These are phyloP conservation scores for Aspergillus nomiae DNA, from an alignment of 2,329 filamentous ascomycete genomes.

Conservation along the genomic window DNA sequence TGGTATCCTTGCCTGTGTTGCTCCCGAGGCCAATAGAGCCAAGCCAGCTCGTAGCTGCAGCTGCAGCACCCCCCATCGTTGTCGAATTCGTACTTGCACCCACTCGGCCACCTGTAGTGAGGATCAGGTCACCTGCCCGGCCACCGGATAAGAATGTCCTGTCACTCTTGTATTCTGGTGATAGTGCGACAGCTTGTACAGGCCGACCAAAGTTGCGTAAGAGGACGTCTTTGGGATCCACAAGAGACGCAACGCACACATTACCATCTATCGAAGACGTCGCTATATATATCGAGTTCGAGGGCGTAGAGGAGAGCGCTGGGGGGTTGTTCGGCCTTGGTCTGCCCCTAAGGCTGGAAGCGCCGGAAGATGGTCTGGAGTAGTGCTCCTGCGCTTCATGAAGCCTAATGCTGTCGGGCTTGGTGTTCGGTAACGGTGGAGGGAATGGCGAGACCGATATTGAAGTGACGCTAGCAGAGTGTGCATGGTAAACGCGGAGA, in stretches of 20 bases:
- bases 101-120: slow-evolving; percentile 77
- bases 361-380: slow-evolving; percentile 29
- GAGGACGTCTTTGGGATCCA: slow-evolving; percentile 87
- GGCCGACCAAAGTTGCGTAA: slow-evolving; percentile 92
- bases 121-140: slow-evolving; percentile 79
- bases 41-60: slow-evolving; percentile 86
- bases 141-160: slow-evolving; percentile 89
- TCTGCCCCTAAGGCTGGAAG: slow-evolving; percentile 34
- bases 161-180: slow-evolving; percentile 90
- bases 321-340: slow-evolving; percentile 25
- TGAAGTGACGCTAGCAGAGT: slow-evolving; percentile 85
- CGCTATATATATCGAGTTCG: slow-evolving; percentile 89
- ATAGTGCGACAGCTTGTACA: slow-evolving; percentile 88
- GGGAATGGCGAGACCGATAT: slow-evolving; percentile 89
- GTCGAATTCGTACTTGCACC: slow-evolving; percentile 83
- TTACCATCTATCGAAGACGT: slow-evolving; percentile 95
- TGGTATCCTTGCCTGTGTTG: slow-evolving; percentile 78
- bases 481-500: slow-evolving; percentile 85
- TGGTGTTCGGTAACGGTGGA: slow-evolving; percentile 54
- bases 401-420: slow-evolving; percentile 38
- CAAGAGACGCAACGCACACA: slow-evolving; percentile 84
- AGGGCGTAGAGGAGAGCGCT: slow-evolving; percentile 69
- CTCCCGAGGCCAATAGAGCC: slow-evolving; percentile 80
- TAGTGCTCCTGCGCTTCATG: slow-evolving; percentile 30
- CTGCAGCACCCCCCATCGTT: slow-evolving; percentile 72